A percentile compares a stretch with the other conserved stretches of the same genome.
Evolutionary conservation across 345 rosid species (phyloP).

Genomic region (Eucalyptus decipiens): DNA sequence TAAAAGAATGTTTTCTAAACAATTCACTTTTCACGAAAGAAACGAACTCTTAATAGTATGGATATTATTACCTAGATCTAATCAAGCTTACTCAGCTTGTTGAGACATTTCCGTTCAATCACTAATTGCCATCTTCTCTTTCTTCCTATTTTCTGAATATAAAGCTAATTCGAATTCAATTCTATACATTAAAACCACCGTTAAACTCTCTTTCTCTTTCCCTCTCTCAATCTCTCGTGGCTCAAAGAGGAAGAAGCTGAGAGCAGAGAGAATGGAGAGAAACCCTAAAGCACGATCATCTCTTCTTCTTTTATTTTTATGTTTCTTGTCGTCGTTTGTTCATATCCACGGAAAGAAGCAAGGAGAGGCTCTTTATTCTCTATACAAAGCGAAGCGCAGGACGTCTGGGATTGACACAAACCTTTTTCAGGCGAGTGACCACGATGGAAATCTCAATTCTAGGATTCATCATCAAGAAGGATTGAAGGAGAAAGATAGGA

Average conservation of each 20-base stretch:
- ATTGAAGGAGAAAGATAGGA: constrained; percentile 33
- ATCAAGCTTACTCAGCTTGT: not conserved
- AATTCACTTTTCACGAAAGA: not conserved
- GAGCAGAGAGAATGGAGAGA: not conserved
- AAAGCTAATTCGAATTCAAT: not conserved
- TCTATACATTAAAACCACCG: not conserved
- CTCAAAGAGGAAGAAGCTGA: not conserved
- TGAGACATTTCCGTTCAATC: not conserved
- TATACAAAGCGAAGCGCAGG: constrained; percentile 11
- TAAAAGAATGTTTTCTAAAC: not conserved
- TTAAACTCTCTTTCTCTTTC: not conserved
- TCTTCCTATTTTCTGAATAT: not conserved
- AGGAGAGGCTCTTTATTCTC: constrained; percentile 2
- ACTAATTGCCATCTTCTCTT: not conserved
- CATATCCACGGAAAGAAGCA: constrained; percentile 5
- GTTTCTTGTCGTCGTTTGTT: not conserved
- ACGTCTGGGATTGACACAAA: constrained; percentile 7
- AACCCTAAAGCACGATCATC: not conserved
- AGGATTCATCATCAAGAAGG: constrained; percentile 9
- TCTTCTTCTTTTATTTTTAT: not conserved
- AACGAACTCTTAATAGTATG: too few relatives aligned
- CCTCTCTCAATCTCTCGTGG: not conserved
- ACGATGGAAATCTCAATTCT: not conserved
- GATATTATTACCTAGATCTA: not conserved
- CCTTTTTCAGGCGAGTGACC: not conserved